Evolutionary conservation across 2,329 filamentous ascomycete species (phyloP), one percentile per base, ranked within the genome.

Genomic region (Daldinia sp.): DNA sequence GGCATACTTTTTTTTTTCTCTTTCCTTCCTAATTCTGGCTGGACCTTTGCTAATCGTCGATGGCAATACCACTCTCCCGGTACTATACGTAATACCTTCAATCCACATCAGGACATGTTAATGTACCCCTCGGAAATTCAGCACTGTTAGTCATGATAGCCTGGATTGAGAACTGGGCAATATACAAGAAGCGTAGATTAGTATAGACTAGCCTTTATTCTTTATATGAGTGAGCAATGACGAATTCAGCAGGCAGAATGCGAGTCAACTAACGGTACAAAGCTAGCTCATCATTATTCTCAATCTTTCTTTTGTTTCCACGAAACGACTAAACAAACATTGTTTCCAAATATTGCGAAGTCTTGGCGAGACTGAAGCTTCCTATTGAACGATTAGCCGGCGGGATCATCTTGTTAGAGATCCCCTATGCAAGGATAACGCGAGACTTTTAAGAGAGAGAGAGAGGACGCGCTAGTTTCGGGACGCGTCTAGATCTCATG

Each of bases 361-460:
- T 70, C 73, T 73, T 73, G 73, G 74, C 72, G 58, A 58, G 56
- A 58, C 61, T 41, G 41, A 42, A 56, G 42, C 68, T 65, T 35
- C 61, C 72, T 60, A 69, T 70, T 69, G 64, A 69, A 57, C 69
- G 61, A 63, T 23, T 57, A 46, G 28, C 55, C 33, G 39, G 62
- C 39, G 54, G 63, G 70, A 68, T 70, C 53, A 12, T 65, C 53
- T 41, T 56, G 60, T 50, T 56, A 61, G 63, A 69, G 60, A 67
- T 67, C 55, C 51, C 50, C 60, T 58, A 54, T 50, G 41, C 66
- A 69, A 67, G 70, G 68, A 60, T 72, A 53, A 72, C 63, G 66
- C 68, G 68, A 69, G 46, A 48, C 10, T 53, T 55, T 55, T 42
- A 63, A 56, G 50, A 67, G 57, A 28, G 58, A 60, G 30, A 56